These are phyloP conservation scores for Plicaturopsis crispa DNA, from an alignment of 768 basidiomycete genomes.

Conservation along the genomic window DNA sequence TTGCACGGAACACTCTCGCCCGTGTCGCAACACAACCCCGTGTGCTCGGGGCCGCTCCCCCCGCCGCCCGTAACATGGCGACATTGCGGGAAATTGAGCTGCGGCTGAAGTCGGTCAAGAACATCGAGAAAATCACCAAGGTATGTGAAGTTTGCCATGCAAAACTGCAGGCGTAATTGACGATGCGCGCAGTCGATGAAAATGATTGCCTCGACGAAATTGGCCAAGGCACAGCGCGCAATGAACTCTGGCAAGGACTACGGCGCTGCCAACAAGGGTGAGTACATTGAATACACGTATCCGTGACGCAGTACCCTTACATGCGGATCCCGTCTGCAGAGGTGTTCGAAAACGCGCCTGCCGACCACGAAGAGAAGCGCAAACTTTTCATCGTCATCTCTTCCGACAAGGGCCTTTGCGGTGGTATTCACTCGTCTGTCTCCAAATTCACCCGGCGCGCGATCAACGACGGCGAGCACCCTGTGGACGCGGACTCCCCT, in stretches of 20 bases:
- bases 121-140: constrained; percentile 99
- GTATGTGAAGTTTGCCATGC: constrained; percentile 37
- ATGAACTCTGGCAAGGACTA: constrained; percentile 90
- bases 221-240: constrained; percentile 90
- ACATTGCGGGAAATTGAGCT: constrained; percentile 97
- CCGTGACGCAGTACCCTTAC: too few relatives aligned
- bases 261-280: constrained; percentile 86
- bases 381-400: constrained; percentile 93
- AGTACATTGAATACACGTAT: constrained; percentile 24
- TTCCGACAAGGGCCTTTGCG: constrained; percentile 98
- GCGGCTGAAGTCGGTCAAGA: constrained; percentile 91
- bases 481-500: constrained; percentile 51
- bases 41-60: constrained; percentile 29
- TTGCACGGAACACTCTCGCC: constrained; percentile 40
- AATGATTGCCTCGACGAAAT: constrained; percentile 98
- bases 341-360: constrained; percentile 74
- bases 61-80: constrained; percentile 81
- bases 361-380: constrained; percentile 61
- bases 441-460: constrained; percentile 81
- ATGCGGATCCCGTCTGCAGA: constrained; percentile 37
- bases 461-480: constrained; percentile 41
- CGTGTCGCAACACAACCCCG: constrained; percentile 33
- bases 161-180: constrained; percentile 10
- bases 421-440: constrained; percentile 98
- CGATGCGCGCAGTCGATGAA: constrained; percentile 74